A percentile compares a stretch with the other conserved stretches of the same genome.
Evolutionary conservation across 2,329 filamentous ascomycete genomes (phyloP).

Genomic region (Aspergillus puulaauensis): DNA sequence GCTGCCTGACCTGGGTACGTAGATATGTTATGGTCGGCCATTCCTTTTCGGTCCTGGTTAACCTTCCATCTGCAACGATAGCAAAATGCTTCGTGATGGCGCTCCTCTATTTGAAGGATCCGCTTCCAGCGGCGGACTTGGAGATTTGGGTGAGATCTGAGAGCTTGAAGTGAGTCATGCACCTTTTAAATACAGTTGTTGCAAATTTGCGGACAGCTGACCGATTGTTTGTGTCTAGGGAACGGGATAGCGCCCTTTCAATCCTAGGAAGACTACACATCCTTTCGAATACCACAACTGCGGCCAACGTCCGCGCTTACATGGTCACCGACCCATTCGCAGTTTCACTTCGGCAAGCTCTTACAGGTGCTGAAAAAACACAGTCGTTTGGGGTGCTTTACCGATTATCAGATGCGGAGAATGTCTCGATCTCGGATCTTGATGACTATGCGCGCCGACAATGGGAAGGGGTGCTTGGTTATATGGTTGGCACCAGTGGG

Average conservation of each 20-base stretch:
- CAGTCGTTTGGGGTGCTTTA: slow-evolving; percentile 90
- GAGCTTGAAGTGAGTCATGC: slow-evolving; percentile 51
- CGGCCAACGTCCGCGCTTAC: slow-evolving; percentile 66
- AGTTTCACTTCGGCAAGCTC: slow-evolving; percentile 76
- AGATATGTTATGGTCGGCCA: slow-evolving; percentile 3
- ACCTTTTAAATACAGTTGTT: neutral
- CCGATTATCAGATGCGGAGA: slow-evolving; percentile 58
- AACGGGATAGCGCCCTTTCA: slow-evolving; percentile 80
- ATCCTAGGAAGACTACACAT: slow-evolving; percentile 87
- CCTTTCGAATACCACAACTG: slow-evolving; percentile 63
- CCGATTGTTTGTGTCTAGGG: slow-evolving; percentile 45
- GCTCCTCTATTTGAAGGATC: slow-evolving; percentile 83
- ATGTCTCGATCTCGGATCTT: slow-evolving; percentile 69
- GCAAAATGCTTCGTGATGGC: slow-evolving; percentile 97
- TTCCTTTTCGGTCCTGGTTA: slow-evolving; percentile 6
- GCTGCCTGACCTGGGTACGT: slow-evolving; percentile 81
- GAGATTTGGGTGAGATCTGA: slow-evolving; percentile 80
- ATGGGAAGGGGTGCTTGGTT: slow-evolving; percentile 96
- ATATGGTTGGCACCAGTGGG: slow-evolving; percentile 68
- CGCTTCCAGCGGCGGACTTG: slow-evolving; percentile 75
- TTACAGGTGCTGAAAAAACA: slow-evolving; percentile 82
- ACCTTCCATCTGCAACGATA: slow-evolving; percentile 31
- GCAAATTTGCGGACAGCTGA: neutral
- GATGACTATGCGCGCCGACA: slow-evolving; percentile 83
- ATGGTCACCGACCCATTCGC: slow-evolving; percentile 79